Conservation (phyloP, 1,284 basidiomycete species). For the Boletellus sp. region DNA sequence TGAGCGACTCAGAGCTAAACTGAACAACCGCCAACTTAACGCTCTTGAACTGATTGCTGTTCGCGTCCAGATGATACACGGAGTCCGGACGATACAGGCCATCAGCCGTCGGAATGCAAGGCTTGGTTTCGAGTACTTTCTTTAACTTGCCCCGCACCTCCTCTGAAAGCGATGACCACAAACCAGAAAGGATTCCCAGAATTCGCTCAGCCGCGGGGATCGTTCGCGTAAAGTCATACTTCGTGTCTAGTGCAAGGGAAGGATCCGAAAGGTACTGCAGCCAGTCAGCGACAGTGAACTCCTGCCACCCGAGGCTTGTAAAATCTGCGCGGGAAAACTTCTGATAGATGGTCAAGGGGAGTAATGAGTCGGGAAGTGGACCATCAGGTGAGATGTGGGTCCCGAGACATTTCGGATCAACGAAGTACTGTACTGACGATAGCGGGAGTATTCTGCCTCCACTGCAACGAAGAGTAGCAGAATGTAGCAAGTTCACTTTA, state of each 20-base stretch:
- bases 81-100: conserved; percentile 65
- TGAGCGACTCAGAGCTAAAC: no score
- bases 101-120: conserved; percentile 78
- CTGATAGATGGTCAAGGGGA: conserved; percentile 56
- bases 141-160: conserved; percentile 32
- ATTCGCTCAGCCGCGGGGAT: conserved; percentile 79
- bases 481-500: no score
- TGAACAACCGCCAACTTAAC: no score
- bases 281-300: conserved; percentile 77
- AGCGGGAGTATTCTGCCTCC: conserved; percentile 40
- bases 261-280: conserved; percentile 53
- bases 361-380: conserved; percentile 56
- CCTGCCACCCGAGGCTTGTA: conserved; percentile 70
- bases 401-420: conserved; percentile 62
- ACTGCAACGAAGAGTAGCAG: conserved; percentile 12
- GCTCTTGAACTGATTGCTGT: no score
- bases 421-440: conserved; percentile 62
- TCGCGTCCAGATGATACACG: no score
- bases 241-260: conserved; percentile 43
- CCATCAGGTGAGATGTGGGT: conserved; percentile 45
- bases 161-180: conserved; percentile 62
- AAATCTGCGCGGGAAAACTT: conserved; percentile 43
- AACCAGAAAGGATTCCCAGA: conserved; percentile 55
- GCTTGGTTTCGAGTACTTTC: conserved; percentile 57
- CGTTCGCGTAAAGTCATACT: conserved; percentile 65